These are phyloP conservation scores for Pseudopithomyces chartarum DNA, from an alignment of 2,329 filamentous ascomycete species.

Conservation along the genomic window DNA sequence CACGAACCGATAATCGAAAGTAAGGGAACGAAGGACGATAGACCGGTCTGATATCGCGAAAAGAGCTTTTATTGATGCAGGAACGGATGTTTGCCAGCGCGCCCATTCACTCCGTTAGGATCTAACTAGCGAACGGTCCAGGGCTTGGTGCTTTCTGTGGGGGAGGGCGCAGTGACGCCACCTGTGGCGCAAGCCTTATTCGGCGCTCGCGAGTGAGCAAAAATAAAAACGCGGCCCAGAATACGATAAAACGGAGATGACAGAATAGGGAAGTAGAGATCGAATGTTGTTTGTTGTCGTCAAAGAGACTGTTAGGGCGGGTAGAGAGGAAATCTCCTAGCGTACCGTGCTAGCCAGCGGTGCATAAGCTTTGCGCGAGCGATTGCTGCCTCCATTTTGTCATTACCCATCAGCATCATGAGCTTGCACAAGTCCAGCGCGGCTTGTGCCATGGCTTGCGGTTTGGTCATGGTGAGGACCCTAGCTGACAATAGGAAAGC, in stretches of 20 bases:
- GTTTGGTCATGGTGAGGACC: background rate
- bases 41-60: background rate
- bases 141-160: background rate
- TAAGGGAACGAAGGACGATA: background rate
- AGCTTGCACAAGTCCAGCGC: background rate
- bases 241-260: background rate
- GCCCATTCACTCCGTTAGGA: background rate
- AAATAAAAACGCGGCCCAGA: background rate
- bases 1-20: background rate
- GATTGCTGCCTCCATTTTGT: background rate
- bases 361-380: slow-evolving; percentile 3
- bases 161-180: background rate
- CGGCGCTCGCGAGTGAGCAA: background rate
- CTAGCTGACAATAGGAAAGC: background rate
- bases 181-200: background rate
- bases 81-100: background rate
- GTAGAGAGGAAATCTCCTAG: background rate
- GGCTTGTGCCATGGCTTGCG: background rate
- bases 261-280: background rate
- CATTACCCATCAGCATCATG: background rate
- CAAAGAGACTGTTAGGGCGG: background rate
- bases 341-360: background rate
- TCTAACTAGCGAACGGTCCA: background rate
- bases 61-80: background rate
- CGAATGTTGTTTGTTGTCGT: no score